Conservation (phyloP, 2,329 filamentous ascomycete genomes). For the Aspergillus arachidicola region DNA sequence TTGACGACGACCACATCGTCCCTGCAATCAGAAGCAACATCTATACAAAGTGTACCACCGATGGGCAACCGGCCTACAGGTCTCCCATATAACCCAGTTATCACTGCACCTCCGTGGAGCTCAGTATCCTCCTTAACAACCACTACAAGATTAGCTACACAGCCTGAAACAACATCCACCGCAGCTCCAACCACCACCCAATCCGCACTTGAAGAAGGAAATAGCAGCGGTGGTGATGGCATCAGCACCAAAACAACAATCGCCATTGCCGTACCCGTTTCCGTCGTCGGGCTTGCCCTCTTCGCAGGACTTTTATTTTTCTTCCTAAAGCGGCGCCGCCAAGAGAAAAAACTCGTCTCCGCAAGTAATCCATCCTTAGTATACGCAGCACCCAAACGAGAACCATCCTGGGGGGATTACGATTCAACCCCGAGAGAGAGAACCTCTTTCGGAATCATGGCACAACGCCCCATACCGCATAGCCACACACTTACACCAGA, state of each 20-base stretch:
- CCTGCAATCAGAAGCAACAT: neutral
- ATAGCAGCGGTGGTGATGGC: neutral
- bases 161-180: conserved; percentile 1
- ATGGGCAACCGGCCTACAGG: neutral
- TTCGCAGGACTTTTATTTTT: conserved; percentile 29
- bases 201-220: neutral
- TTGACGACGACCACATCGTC: neutral
- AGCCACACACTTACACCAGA: conserved; percentile 1
- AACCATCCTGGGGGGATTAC: conserved; percentile 6
- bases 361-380: neutral
- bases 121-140: neutral
- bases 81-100: neutral
- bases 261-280: conserved; percentile 38
- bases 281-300: conserved; percentile 30
- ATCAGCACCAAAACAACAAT: conserved; percentile 28
- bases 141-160: neutral
- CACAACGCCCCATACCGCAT: neutral
- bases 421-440: neutral
- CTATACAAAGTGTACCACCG: neutral
- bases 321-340: conserved; percentile 26
- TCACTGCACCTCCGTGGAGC: neutral
- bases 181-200: neutral
- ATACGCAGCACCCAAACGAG: conserved; percentile 11
- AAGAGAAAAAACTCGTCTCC: conserved; percentile 5
- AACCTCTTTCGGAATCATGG: neutral